These are phyloP conservation scores for Naganishia cerealis DNA, from an alignment of 1,284 basidiomycete genomes.

Conservation along the genomic window DNA sequence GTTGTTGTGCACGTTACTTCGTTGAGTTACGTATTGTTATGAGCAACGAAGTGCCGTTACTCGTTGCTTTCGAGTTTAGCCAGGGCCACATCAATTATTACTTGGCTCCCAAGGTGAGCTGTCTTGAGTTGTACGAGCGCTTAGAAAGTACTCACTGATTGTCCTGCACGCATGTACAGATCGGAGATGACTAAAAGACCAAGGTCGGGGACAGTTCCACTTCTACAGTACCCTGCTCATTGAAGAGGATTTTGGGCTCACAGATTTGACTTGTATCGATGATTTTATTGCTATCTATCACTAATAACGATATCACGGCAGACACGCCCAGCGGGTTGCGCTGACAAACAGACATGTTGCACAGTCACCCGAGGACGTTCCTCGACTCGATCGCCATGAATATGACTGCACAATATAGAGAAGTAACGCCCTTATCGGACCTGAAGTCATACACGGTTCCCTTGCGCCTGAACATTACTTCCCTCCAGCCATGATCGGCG, in stretches of 20 bases:
- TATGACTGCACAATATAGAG: no score
- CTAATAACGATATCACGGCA: background rate
- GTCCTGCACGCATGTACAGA: slow-evolving; percentile 28
- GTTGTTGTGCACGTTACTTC: no score
- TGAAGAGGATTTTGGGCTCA: background rate
- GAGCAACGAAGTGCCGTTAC: slow-evolving; percentile 84
- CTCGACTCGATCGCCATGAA: no score
- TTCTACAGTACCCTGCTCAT: background rate
- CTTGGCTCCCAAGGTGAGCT: slow-evolving; percentile 50
- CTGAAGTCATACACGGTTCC: no score
- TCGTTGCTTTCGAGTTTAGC: slow-evolving; percentile 63
- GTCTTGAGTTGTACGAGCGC: background rate
- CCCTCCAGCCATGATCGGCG: no score
- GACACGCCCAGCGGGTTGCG: background rate
- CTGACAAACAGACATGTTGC: slow-evolving; percentile 1
- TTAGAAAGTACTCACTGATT: background rate
- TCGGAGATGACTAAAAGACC: slow-evolving; percentile 39
- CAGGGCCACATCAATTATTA: slow-evolving; percentile 54
- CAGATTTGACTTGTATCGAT: slow-evolving; percentile 8
- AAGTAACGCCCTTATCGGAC: no score
- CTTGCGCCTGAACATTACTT: no score
- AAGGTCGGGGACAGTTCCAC: background rate
- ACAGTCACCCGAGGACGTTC: background rate
- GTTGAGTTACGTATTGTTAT: no score
- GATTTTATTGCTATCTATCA: slow-evolving; percentile 8